A percentile compares a stretch with the other conserved stretches of the same genome.
Evolutionary conservation across 176 grass and related monocot species (phyloP).

Genomic region (Paspalum vaginatum): DNA sequence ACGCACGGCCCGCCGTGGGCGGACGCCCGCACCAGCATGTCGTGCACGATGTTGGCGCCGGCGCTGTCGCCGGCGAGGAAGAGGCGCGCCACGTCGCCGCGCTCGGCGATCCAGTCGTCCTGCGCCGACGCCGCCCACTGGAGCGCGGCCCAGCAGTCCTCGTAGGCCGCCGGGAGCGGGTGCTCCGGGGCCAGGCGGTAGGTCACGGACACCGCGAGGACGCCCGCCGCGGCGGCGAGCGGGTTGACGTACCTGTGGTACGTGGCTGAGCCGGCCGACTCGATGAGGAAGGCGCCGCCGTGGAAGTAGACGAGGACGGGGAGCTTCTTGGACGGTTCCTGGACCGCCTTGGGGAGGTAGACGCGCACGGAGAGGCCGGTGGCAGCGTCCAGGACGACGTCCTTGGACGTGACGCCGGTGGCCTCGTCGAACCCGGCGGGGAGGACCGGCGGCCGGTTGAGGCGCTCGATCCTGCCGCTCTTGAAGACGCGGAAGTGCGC

Average conservation of each 20-base stretch:
- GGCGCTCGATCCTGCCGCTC: slow-evolving; percentile 66
- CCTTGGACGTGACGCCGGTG: slow-evolving; percentile 71
- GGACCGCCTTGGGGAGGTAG: slow-evolving; percentile 46
- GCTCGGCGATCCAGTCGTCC: slow-evolving; percentile 51
- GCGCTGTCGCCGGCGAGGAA: slow-evolving; percentile 71
- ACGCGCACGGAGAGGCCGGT: slow-evolving; percentile 58
- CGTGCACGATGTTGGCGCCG: slow-evolving; percentile 66
- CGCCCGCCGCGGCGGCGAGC: slow-evolving; percentile 32
- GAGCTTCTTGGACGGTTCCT: slow-evolving; percentile 37
- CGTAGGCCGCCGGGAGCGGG: slow-evolving; percentile 57
- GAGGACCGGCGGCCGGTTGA: slow-evolving; percentile 37
- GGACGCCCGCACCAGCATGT: slow-evolving; percentile 43
- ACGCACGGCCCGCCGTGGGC: slow-evolving; percentile 22
- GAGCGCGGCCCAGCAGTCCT: slow-evolving; percentile 47
- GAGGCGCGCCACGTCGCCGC: slow-evolving; percentile 49
- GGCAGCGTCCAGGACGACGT: slow-evolving; percentile 57
- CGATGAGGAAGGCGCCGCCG: slow-evolving; percentile 52
- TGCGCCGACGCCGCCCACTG: slow-evolving; percentile 45
- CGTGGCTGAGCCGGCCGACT: slow-evolving; percentile 39
- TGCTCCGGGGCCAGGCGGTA: slow-evolving; percentile 65
- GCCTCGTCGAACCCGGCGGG: slow-evolving; percentile 46
- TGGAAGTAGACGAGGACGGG: slow-evolving; percentile 52
- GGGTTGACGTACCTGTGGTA: slow-evolving; percentile 49
- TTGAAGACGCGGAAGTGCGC: slow-evolving; percentile 54
- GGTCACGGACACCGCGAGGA: slow-evolving; percentile 41